Percentiles rank a stretch among this genome's conserved stretches.
phyloP scores from a whole-genome alignment of 2,329 filamentous ascomycete genomes.

The Fusarium pseudograminearum region DNA sequence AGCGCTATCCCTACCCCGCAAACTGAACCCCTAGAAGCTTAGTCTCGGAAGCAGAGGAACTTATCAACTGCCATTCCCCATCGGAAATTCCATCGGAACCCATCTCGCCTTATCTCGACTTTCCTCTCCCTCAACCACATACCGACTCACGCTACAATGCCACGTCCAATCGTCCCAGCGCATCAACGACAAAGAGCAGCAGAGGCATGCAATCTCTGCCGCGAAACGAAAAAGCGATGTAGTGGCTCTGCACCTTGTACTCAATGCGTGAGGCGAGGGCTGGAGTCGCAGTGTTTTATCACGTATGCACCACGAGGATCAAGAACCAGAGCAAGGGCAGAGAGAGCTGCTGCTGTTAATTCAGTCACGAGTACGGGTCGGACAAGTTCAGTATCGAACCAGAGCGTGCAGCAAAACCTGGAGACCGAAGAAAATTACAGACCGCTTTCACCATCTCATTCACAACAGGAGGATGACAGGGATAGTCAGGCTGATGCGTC shows the following conservation, averaged over 20 bases:
- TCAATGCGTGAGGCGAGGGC: conserved; percentile 59
- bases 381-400: conserved; percentile 3
- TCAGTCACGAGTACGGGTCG: background rate
- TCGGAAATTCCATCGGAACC: conserved; percentile 10
- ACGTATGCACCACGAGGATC: conserved; percentile 51
- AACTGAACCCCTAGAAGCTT: background rate
- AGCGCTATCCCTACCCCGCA: conserved; percentile 22
- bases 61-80: conserved; percentile 15
- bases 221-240: conserved; percentile 64
- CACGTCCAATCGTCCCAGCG: conserved; percentile 63
- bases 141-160: conserved; percentile 53
- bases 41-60: background rate
- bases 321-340: conserved; percentile 34
- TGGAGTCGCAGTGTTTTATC: conserved; percentile 54
- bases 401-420: conserved; percentile 9
- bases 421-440: conserved; percentile 36
- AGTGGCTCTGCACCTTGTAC: conserved; percentile 62
- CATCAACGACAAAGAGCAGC: conserved; percentile 62
- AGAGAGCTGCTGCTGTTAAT: conserved; percentile 13
- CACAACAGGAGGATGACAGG: conserved; percentile 43
- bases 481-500: conserved; percentile 33
- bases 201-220: conserved; percentile 62
- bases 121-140: conserved; percentile 4
- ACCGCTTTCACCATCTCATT: conserved; percentile 50
- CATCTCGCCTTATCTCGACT: background rate